Conservation (phyloP, 2,329 filamentous ascomycete species). For the Emergomyces africanus region DNA sequence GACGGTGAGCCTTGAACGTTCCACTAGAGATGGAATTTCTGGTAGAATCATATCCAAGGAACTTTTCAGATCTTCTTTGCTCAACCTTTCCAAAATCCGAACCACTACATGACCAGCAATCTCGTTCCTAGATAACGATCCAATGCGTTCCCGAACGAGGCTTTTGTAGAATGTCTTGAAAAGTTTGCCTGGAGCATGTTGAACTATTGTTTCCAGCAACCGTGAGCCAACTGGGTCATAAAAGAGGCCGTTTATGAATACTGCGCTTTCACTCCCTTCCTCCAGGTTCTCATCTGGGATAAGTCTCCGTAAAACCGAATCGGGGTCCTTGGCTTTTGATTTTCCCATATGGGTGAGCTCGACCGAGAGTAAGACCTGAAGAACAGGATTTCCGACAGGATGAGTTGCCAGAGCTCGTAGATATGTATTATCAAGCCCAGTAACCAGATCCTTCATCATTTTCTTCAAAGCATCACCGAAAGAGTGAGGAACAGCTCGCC, state of each 20-base stretch:
- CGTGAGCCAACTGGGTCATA: constrained; percentile 88
- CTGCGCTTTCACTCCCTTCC: constrained; percentile 59
- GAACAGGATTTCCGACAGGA: constrained; percentile 77
- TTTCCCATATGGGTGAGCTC: constrained; percentile 66
- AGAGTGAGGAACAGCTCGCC: constrained; percentile 55
- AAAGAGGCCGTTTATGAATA: constrained; percentile 73
- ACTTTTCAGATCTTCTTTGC: constrained; percentile 69
- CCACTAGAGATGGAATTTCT: constrained; percentile 58
- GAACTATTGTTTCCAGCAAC: constrained; percentile 74
- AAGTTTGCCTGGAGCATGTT: constrained; percentile 67
- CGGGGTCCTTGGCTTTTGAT: constrained; percentile 49
- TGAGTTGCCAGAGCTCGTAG: constrained; percentile 77
- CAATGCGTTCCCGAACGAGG: constrained; percentile 67
- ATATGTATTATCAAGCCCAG: constrained; percentile 63
- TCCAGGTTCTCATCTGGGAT: constrained; percentile 67
- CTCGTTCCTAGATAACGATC: constrained; percentile 73
- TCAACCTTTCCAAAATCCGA: constrained; percentile 66
- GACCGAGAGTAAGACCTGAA: constrained; percentile 81
- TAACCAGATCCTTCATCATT: constrained; percentile 64
- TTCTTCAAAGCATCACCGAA: constrained; percentile 69
- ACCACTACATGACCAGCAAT: constrained; percentile 81
- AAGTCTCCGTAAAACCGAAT: constrained; percentile 61
- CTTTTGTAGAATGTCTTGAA: constrained; percentile 81
- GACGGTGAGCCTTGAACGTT: constrained; percentile 63
- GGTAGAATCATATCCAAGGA: constrained; percentile 61